phyloP scores from a whole-genome alignment of 352 stramenopile species.

The Sclerospora graminicola region DNA sequence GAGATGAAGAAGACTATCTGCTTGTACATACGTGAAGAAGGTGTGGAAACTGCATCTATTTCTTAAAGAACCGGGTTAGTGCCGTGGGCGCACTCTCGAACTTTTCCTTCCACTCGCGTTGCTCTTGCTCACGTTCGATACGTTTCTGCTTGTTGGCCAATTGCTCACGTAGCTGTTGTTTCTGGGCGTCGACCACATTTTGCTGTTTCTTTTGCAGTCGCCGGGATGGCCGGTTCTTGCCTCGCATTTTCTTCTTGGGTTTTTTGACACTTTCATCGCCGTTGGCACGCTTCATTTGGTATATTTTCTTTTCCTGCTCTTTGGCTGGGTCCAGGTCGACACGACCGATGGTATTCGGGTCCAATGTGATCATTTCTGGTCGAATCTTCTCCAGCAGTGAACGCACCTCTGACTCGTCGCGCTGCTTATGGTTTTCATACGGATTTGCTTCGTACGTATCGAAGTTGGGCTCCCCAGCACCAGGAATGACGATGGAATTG shows the following conservation, averaged over 20 bases:
- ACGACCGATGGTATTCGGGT: conserved; percentile 89
- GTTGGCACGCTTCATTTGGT: conserved; percentile 67
- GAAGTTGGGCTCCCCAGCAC: conserved; percentile 95
- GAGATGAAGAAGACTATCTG: not conserved
- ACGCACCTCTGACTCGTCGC: conserved; percentile 93
- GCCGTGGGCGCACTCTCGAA: conserved; percentile 59
- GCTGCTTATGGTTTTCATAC: conserved; percentile 94
- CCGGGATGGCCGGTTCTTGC: conserved; percentile 93
- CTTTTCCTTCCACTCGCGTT: conserved; percentile 76
- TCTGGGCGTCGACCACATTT: conserved; percentile 96
- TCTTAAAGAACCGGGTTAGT: conserved; percentile 86
- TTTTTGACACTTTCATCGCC: conserved; percentile 35
- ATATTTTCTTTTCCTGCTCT: conserved; percentile 77
- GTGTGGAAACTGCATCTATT: conserved; percentile 28
- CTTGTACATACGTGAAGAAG: too few relatives aligned
- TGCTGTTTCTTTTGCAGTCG: conserved; percentile 95
- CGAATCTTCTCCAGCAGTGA: conserved; percentile 96
- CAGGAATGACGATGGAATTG: conserved; percentile 89
- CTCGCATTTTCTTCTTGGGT: conserved; percentile 96
- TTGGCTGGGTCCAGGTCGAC: conserved; percentile 88
- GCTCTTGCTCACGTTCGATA: conserved; percentile 56
- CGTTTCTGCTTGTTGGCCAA: conserved; percentile 68
- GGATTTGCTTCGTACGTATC: conserved; percentile 98
- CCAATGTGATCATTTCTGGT: conserved; percentile 97
- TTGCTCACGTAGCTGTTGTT: conserved; percentile 85